These are phyloP conservation scores for Erodium moschatum DNA, from an alignment of 441 rosid genomes.

Conservation along the genomic window DNA sequence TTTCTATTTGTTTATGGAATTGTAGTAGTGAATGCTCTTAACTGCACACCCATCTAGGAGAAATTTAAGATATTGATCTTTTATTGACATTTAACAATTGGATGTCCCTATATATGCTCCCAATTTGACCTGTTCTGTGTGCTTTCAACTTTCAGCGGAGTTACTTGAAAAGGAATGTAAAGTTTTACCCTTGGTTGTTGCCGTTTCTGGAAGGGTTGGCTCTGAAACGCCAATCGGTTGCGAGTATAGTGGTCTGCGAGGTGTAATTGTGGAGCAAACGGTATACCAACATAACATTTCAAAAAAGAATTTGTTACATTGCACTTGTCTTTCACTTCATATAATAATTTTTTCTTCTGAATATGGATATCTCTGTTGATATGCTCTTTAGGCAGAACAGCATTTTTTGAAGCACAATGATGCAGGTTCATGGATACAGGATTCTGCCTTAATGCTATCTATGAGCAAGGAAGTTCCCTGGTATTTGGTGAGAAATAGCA, in stretches of 20 bases:
- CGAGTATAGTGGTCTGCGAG: conserved; percentile 69
- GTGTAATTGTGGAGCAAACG: conserved; percentile 90
- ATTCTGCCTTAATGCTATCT: conserved; percentile 77
- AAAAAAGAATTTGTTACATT: too few relatives aligned
- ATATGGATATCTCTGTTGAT: conserved; percentile 9
- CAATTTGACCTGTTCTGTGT: conserved; percentile 7
- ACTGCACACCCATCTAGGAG: background rate
- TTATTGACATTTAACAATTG: background rate
- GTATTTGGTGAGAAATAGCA: conserved; percentile 55
- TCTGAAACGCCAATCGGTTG: conserved; percentile 80
- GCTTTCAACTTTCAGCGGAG: conserved; percentile 47
- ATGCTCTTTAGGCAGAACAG: conserved; percentile 61
- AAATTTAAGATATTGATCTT: background rate
- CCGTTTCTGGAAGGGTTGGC: conserved; percentile 81
- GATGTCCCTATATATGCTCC: background rate
- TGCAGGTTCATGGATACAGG: conserved; percentile 96
- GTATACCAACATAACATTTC: conserved; percentile 26
- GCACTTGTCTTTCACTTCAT: background rate
- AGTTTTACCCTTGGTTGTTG: conserved; percentile 66
- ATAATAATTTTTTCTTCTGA: too few relatives aligned
- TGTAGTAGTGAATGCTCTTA: background rate
- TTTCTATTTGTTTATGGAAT: background rate
- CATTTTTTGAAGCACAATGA: conserved; percentile 90
- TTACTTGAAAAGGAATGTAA: conserved; percentile 67
- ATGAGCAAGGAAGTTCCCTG: conserved; percentile 96